Evolutionary conservation across 2,329 filamentous ascomycete genomes (phyloP), one percentile per base, ranked within the genome.

Genomic region (Cryphonectria parasitica): DNA sequence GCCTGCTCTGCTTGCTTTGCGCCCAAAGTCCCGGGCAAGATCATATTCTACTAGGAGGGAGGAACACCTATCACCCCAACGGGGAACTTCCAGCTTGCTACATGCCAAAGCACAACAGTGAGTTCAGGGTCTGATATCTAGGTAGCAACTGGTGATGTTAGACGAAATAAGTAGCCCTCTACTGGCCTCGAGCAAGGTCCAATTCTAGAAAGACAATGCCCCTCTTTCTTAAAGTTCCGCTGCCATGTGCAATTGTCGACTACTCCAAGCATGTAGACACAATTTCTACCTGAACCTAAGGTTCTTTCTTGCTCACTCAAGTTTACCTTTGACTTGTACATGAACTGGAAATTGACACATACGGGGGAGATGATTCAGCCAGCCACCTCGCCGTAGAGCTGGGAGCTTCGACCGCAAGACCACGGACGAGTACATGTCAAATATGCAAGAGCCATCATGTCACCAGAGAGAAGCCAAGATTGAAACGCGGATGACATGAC

Each of bases 51-150:
- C 34, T 41, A 52, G 13, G 22, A 36, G 25, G 28, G 8, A 62
- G 34, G 68, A 56, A 34, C 52, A 67, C 4, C 25, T 67, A n/a
- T n/a, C n/a, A n/a, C n/a, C n/a, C n/a, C n/a, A 11, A 54, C 67
- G 68, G 25, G n/a, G 34, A 31, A 11, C 45, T 19, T 49, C 22
- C 2, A 19, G 43, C 43, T 17, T 45, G 43, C 43, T 19, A 6
- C 1, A n/a, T 61, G 7, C 19, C 3, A 11, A 36, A 34, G 34
- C 17, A 61, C 3, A 10, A 19, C 8, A 39, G 10, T 61, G 0
- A 19, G n/a, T 19, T 8, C 1, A n/a, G 34, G 34, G 39, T 17
- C 11, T 39, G 31, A 15, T n/a, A n/a, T 22, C 19, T 5, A 5
- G 31, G 15, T 39, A n/a, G 10, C 19, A 11, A 13, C 31, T 60